Evolutionary conservation across 116 monocot species (phyloP), one percentile per base, ranked within the genome.

Genomic region (Posidonia oceanica): DNA sequence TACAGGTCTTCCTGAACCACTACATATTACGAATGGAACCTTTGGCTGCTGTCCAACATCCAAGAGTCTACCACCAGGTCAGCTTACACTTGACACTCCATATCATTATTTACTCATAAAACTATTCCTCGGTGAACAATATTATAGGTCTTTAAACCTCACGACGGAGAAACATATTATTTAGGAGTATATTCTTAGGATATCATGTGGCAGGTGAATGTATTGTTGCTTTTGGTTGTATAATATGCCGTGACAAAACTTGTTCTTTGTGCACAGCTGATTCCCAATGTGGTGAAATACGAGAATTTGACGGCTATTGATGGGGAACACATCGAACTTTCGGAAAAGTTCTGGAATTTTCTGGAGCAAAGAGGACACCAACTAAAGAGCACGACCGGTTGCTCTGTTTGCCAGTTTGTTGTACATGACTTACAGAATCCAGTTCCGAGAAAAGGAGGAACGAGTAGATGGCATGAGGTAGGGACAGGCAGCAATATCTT

Each of bases 1-100:
- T 60, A 14, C 85, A 98, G 70, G 89, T 92, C 14, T 98, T 98
- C 76, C 54, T 98, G 11, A 98, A 98, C 76, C 85, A 98, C 75
- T 98, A 89, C 68, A n/a, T 98, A 7, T 63, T 80, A 8, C 87
- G 85, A 52, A 83, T 98, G 85, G 68, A 85, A 41, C 85, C 97
- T 72, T 74, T 89, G 3, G 74, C 70, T 39, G 89, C 97, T 55
- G 89, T 98, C 68, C 89, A 79, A 59, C 68, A 71, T 44, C 87
- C 97, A 17, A 83, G 97, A 71, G 77, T 98, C 21, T 92, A 83
- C 70, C 97, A 89, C 77, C 70, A 74, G 79, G 96, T 87, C 40
- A 75, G 40, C 37, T 54, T 52, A 11, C 52, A 23, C 63, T 55
- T 7, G 17, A 21, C 17, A 58, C 36, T 13, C 61, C 29, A 29